Evolutionary conservation across 1,139 yeast genomes (phyloP).

Genomic region (Neolecta irregularis): DNA sequence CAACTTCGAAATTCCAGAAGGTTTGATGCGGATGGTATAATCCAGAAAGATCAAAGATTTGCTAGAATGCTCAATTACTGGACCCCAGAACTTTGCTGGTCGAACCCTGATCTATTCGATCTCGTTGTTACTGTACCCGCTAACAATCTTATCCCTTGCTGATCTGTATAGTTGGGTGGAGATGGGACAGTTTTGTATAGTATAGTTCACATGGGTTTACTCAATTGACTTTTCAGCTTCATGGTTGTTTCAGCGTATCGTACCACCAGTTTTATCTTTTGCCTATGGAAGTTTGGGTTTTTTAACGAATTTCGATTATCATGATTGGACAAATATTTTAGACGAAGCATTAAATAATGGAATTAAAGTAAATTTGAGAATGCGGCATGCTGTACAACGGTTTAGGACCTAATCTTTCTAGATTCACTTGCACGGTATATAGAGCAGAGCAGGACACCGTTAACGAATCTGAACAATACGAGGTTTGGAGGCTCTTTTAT

Average conservation of each 20-base stretch:
- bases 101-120: slow-evolving; percentile 50
- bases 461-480: slow-evolving; percentile 15
- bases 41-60: slow-evolving; percentile 28
- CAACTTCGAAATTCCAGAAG: slow-evolving; percentile 45
- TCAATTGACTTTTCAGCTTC: no score
- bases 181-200: slow-evolving; percentile 81
- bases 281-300: slow-evolving; percentile 72
- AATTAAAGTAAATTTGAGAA: slow-evolving; percentile 60
- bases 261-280: slow-evolving; percentile 79
- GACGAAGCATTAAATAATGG: slow-evolving; percentile 47
- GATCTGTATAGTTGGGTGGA: slow-evolving; percentile 47
- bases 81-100: slow-evolving; percentile 42
- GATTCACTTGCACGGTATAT: slow-evolving; percentile 46
- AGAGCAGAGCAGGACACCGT: slow-evolving; percentile 17
- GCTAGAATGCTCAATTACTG: slow-evolving; percentile 42
- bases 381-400: no score
- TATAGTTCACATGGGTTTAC: slow-evolving; percentile 44
- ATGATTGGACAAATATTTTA: slow-evolving; percentile 45
- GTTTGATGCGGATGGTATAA: slow-evolving; percentile 36
- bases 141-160: slow-evolving; percentile 34
- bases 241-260: slow-evolving; percentile 60
- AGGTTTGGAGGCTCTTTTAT: slow-evolving; percentile 14
- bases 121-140: slow-evolving; percentile 42
- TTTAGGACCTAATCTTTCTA: no score
- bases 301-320: slow-evolving; percentile 61